phyloP scores from a whole-genome alignment of 1,284 basidiomycete genomes.

The Cryptococcus sp. region DNA sequence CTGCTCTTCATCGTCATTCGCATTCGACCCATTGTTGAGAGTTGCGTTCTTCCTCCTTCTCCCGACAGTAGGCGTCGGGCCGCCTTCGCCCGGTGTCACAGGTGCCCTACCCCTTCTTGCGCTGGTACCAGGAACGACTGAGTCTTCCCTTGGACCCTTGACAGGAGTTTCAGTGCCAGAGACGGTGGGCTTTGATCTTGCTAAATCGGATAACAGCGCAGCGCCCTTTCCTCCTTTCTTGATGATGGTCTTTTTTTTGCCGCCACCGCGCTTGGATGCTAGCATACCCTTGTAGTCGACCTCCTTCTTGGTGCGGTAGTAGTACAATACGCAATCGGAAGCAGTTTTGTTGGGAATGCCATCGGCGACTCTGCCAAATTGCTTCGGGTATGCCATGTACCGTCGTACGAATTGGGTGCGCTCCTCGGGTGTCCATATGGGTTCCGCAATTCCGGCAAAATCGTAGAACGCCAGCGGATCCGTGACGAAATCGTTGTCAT shows the following conservation, averaged over 20 bases:
- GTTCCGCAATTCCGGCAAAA: conserved; percentile 67
- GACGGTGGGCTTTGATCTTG: conserved; percentile 36
- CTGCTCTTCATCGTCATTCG: conserved; percentile 20
- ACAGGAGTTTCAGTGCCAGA: conserved; percentile 4
- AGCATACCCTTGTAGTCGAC: conserved; percentile 72
- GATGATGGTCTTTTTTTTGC: conserved; percentile 61
- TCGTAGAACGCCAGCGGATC: conserved; percentile 79
- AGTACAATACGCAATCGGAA: conserved; percentile 87
- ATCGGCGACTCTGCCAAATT: conserved; percentile 78
- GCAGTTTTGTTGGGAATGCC: conserved; percentile 81
- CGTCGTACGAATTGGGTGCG: conserved; percentile 75
- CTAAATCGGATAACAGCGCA: conserved; percentile 44
- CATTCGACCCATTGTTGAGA: background rate
- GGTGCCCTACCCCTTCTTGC: conserved; percentile 8
- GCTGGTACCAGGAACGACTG: conserved; percentile 14
- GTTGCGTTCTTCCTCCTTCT: conserved; percentile 14
- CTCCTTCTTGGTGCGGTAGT: conserved; percentile 92
- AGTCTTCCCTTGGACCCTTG: conserved; percentile 9
- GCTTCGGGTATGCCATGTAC: conserved; percentile 85
- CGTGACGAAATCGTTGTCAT: conserved; percentile 77
- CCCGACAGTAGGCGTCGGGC: background rate
- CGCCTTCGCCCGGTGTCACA: conserved; percentile 4
- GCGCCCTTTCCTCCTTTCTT: conserved; percentile 44
- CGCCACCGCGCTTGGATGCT: conserved; percentile 61
- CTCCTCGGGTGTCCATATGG: conserved; percentile 83